Conservation (phyloP, 2,329 filamentous ascomycete species). For the Cladosporium cucumerinum region DNA sequence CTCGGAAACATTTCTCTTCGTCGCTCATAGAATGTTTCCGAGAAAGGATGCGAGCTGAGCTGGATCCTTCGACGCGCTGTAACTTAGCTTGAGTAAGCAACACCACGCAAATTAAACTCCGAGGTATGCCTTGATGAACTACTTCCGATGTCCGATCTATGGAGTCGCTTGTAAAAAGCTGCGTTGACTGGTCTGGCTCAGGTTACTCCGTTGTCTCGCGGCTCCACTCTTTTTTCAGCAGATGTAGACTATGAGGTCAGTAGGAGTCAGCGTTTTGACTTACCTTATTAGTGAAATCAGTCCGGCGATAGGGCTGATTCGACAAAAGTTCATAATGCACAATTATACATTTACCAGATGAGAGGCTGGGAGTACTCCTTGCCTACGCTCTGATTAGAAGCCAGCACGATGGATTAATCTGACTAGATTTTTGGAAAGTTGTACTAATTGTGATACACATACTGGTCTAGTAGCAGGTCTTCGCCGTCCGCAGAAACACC, state of each 20-base stretch:
- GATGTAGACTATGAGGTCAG: background rate
- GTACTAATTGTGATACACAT: slow-evolving; percentile 11
- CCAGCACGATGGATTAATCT: no score
- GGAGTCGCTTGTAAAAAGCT: background rate
- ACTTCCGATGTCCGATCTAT: background rate
- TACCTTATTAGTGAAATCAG: background rate
- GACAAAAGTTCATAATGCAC: background rate
- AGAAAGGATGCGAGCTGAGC: slow-evolving; percentile 8
- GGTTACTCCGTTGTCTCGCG: background rate
- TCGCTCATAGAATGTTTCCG: background rate
- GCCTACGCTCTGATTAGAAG: background rate
- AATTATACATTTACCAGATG: background rate
- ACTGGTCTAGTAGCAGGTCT: slow-evolving; percentile 1
- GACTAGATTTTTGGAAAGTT: no score
- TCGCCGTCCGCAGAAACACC: background rate
- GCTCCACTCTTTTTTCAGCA: background rate
- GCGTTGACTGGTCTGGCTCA: background rate
- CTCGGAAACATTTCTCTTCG: background rate
- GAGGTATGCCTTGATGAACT: background rate
- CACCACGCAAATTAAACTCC: background rate
- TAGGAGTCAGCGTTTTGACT: background rate
- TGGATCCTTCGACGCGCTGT: background rate
- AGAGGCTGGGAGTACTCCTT: background rate
- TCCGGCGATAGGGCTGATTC: background rate
- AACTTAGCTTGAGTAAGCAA: background rate